Conservation (phyloP, 2,329 filamentous ascomycete species). For the Acephala macrosclerotiorum region DNA sequence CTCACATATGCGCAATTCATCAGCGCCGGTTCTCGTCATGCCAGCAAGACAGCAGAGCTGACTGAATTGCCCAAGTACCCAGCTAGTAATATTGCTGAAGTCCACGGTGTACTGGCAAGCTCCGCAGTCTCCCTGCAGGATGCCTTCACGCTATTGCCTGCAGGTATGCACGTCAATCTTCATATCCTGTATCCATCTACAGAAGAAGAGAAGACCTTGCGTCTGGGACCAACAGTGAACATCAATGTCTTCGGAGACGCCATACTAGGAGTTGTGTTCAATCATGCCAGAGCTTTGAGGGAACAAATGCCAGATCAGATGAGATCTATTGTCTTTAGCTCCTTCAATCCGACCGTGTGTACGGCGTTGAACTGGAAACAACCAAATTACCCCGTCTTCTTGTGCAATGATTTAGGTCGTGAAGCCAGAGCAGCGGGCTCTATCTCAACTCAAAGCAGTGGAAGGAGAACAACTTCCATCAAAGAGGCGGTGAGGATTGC, state of each 20-base stretch:
- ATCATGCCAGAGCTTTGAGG: slow-evolving; percentile 79
- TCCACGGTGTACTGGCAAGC: slow-evolving; percentile 75
- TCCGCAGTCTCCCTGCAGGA: slow-evolving; percentile 84
- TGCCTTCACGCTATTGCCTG: slow-evolving; percentile 76
- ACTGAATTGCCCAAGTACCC: slow-evolving; percentile 53
- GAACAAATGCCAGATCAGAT: slow-evolving; percentile 74
- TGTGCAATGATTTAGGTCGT: slow-evolving; percentile 89
- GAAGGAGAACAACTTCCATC: slow-evolving; percentile 80
- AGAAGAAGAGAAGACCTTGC: slow-evolving; percentile 73
- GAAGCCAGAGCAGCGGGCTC: slow-evolving; percentile 52
- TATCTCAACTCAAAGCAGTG: slow-evolving; percentile 55
- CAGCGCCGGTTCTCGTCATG: slow-evolving; percentile 45
- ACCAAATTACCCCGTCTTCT: slow-evolving; percentile 94
- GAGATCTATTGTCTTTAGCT: slow-evolving; percentile 91
- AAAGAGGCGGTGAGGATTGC: slow-evolving; percentile 95
- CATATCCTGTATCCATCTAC: slow-evolving; percentile 86
- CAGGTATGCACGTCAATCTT: slow-evolving; percentile 87
- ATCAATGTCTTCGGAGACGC: slow-evolving; percentile 88
- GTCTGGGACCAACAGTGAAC: slow-evolving; percentile 78
- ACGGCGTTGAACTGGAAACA: slow-evolving; percentile 99
- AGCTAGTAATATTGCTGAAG: slow-evolving; percentile 63
- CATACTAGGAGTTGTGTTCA: slow-evolving; percentile 85
- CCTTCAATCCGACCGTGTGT: slow-evolving; percentile 89
- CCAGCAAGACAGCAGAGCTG: slow-evolving; percentile 48
- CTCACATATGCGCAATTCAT: slow-evolving; percentile 78